Evolutionary conservation across 352 stramenopile genomes (phyloP).

Genomic region (Lagenidium sp.): DNA sequence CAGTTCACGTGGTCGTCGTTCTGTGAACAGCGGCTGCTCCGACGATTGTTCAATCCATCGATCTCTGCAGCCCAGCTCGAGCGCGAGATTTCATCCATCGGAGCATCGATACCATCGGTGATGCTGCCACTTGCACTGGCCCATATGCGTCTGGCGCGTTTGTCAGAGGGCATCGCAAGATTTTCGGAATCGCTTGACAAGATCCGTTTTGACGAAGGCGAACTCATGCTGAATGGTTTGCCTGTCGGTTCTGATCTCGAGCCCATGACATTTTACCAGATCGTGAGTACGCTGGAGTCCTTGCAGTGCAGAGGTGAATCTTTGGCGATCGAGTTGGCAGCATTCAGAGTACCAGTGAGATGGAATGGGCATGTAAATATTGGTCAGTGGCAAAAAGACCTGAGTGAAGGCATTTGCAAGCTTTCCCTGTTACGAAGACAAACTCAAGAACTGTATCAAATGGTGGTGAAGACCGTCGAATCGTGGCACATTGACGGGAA

Average conservation of each 20-base stretch:
- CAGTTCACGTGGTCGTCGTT: slow-evolving; percentile 31
- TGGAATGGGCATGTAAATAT: slow-evolving; percentile 32
- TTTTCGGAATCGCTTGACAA: slow-evolving; percentile 22
- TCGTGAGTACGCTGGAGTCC: slow-evolving; percentile 42
- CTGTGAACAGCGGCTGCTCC: slow-evolving; percentile 31
- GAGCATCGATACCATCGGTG: slow-evolving; percentile 20
- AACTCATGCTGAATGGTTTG: slow-evolving; percentile 29
- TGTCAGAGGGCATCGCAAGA: slow-evolving; percentile 19
- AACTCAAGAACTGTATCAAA: slow-evolving; percentile 33
- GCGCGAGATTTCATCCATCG: slow-evolving; percentile 22
- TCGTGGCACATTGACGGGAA: slow-evolving; percentile 20
- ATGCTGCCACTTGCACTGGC: slow-evolving; percentile 39
- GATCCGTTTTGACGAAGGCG: slow-evolving; percentile 29
- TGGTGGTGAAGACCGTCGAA: slow-evolving; percentile 44
- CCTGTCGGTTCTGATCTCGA: slow-evolving; percentile 23
- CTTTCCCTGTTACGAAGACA: too few species aligned
- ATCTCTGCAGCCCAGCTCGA: slow-evolving; percentile 15
- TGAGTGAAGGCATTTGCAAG: neutral
- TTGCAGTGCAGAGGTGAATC: slow-evolving; percentile 42
- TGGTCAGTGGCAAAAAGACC: slow-evolving; percentile 2
- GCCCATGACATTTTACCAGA: slow-evolving; percentile 53
- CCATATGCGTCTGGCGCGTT: slow-evolving; percentile 36
- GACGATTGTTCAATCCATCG: slow-evolving; percentile 23
- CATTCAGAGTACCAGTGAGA: slow-evolving; percentile 23
- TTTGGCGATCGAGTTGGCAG: slow-evolving; percentile 42